Evolutionary conservation across 129 eudicot species (phyloP).

Genomic region (Lonicera japonica): DNA sequence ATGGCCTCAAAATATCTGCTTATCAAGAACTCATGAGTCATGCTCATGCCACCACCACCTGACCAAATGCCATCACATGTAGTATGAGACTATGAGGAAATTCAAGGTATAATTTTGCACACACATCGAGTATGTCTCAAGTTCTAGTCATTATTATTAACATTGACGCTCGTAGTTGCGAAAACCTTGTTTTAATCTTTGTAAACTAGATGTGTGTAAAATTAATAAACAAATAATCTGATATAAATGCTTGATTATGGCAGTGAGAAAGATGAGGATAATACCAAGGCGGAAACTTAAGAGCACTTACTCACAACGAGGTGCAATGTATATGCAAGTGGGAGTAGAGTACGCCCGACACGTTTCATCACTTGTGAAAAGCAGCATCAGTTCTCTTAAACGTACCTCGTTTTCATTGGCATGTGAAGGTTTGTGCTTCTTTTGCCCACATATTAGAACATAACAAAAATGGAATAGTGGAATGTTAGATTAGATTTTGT

Average conservation of each 20-base stretch:
- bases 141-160: neutral
- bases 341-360: constrained; percentile 87
- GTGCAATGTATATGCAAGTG: constrained; percentile 73
- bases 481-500: too few species aligned
- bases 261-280: constrained; percentile 82
- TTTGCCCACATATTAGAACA: neutral
- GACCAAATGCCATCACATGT: too few species aligned
- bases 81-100: too few species aligned
- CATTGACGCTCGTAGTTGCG: neutral
- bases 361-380: constrained; percentile 77
- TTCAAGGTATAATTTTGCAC: too few species aligned
- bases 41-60: too few species aligned
- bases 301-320: constrained; percentile 65
- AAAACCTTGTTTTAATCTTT: neutral
- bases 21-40: too few species aligned
- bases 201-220: too few species aligned
- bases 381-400: constrained; percentile 59
- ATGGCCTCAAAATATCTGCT: too few species aligned
- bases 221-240: neutral
- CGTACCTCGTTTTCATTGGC: constrained; percentile 42
- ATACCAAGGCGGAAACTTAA: constrained; percentile 77
- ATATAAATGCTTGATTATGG: constrained; percentile 12
- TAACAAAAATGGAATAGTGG: too few species aligned
- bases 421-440: constrained; percentile 66
- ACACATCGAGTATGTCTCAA: too few species aligned